Base-by-base conservation (phyloP, 2,329 filamentous ascomycete genomes). In the Fusarium nodosum region DNA sequence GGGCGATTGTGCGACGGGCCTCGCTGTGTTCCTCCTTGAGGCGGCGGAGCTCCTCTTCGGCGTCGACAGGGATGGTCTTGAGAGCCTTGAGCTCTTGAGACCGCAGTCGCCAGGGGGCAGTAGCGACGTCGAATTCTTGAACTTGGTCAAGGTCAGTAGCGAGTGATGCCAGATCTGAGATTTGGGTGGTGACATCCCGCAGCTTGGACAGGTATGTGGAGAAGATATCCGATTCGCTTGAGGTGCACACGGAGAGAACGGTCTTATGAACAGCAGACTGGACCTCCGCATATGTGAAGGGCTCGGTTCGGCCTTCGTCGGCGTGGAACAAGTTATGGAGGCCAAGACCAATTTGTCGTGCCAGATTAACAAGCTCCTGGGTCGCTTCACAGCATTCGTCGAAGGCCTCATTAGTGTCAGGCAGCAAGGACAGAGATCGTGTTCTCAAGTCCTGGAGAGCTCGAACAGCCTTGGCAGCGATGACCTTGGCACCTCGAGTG, bases 101-200 rank as follows among this genome's bases (percentile, higher is more conserved):
- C 56, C 94, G 91, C 33, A 93, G 85, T 55, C 92, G 85, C 96
- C 96, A 99, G 3, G 96, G 96, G 5, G 91, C 87, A 1, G 88
- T 85, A 24, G 85, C 87, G 66, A 88, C 87, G 68, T 97, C 93
- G 74, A 98, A 95, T 78, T 95, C 92, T 64, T 91, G 85, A 0
- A 91, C 91, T 74, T 91, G 88, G 39, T 89, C 88, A 22, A 94
- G 83, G 75, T 94, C 91, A 15, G 85, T 84, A 47, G 91, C 89
- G 62, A 95, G 83, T 15, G 88, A 86, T 8, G 90, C 88, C 59
- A 97, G 85, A 65, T 94, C 91, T 34, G 88, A 84, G 38, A 97
- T 85, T 58, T 90, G 86, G 24, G 82, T 82, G 15, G 87, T 88
- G 42, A 93, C 82, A 28, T 84, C 82, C 51, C 90, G 90, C 38